Evolutionary conservation across 768 basidiomycete genomes (phyloP).

Genomic region (Tricholoma matsutake): DNA sequence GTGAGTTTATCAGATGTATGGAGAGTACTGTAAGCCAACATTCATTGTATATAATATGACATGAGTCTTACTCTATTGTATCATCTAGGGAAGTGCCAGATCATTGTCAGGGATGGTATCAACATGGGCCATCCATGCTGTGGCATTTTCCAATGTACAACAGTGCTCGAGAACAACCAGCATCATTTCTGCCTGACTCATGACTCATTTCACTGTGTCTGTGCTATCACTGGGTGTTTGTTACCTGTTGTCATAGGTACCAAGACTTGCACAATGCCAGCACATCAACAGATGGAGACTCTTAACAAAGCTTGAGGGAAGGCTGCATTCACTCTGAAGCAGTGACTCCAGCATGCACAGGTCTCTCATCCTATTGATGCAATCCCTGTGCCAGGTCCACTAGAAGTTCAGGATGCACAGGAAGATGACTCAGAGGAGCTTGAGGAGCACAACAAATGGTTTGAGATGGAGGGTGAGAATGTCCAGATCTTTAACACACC

Average conservation of each 20-base stretch:
- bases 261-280: not conserved
- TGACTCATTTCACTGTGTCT: not conserved
- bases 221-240: too few relatives aligned
- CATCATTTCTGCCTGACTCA: slow-evolving; percentile 3
- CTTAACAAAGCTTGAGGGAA: too few relatives aligned
- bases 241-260: not conserved
- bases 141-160: too few relatives aligned
- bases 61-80: too few relatives aligned
- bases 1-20: too few relatives aligned
- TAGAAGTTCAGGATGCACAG: too few relatives aligned
- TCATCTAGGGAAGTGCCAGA: too few relatives aligned
- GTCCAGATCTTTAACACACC: not conserved
- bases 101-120: too few relatives aligned
- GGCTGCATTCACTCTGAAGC: not conserved
- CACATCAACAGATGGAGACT: not conserved
- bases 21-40: too few relatives aligned
- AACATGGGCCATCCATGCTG: too few relatives aligned
- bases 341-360: not conserved
- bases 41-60: too few relatives aligned
- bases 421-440: not conserved
- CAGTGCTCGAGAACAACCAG: slow-evolving; percentile 12
- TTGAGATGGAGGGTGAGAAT: not conserved
- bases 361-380: not conserved
- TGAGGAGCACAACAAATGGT: not conserved
- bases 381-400: not conserved